Percentiles rank a stretch among this genome's conserved stretches.
Conservation (phyloP, 2,329 filamentous ascomycete genomes). For the Epichloe glyceriae region DNA sequence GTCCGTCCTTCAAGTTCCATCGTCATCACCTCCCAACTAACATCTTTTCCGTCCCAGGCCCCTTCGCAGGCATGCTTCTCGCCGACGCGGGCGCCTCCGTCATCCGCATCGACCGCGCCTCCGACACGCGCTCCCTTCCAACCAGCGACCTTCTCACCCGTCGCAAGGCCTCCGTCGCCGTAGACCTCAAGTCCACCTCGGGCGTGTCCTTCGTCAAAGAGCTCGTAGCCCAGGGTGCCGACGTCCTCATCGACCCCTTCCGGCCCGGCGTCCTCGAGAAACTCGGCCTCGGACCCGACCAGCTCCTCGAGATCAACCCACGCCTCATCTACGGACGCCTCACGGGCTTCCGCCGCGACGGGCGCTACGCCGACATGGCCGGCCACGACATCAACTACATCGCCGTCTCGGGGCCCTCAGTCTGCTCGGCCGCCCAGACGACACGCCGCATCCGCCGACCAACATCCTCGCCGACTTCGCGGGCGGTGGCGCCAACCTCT, state of each 20-base stretch:
- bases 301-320: conserved; percentile 55
- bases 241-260: conserved; percentile 87
- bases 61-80: conserved; percentile 78
- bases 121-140: conserved; percentile 18
- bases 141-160: conserved; percentile 64
- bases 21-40: neutral
- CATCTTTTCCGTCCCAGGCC: conserved; percentile 38
- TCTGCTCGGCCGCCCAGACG: conserved; percentile 57
- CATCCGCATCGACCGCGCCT: conserved; percentile 65
- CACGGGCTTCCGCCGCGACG: conserved; percentile 82
- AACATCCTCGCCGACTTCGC: conserved; percentile 89
- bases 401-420: conserved; percentile 70
- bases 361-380: conserved; percentile 75
- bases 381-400: conserved; percentile 97
- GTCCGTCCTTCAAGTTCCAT: conserved; percentile 20
- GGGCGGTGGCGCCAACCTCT: conserved; percentile 71
- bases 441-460: conserved; percentile 63
- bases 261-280: conserved; percentile 83
- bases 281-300: conserved; percentile 60
- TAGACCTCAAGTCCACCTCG: conserved; percentile 59
- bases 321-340: conserved; percentile 71
- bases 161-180: conserved; percentile 65
- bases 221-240: conserved; percentile 57
- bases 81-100: conserved; percentile 83
- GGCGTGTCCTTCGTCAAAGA: conserved; percentile 55